A percentile compares a stretch with the other conserved stretches of the same genome.
phyloP scores from a whole-genome alignment of 1,139 yeast species.

The Pneumocystis sp. region DNA sequence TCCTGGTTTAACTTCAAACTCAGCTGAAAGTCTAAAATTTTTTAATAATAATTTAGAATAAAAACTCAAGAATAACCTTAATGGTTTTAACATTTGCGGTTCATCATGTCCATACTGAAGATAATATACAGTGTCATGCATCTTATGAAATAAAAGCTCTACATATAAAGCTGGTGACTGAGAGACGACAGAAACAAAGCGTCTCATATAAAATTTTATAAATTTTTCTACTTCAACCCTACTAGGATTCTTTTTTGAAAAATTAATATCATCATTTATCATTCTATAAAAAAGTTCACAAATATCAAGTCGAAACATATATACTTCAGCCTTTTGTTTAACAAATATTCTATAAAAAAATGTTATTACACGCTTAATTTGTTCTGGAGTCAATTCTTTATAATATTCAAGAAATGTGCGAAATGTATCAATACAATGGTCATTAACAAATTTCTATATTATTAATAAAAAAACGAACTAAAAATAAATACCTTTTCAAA shows the following conservation, averaged over 20 bases:
- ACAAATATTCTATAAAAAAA: slow-evolving; percentile 64
- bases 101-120: slow-evolving; percentile 44
- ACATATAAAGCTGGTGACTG: slow-evolving; percentile 44
- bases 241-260: slow-evolving; percentile 28
- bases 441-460: slow-evolving; percentile 26
- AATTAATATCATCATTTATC: slow-evolving; percentile 23
- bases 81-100: slow-evolving; percentile 2
- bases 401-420: slow-evolving; percentile 39
- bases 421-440: slow-evolving; percentile 35
- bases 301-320: slow-evolving; percentile 61
- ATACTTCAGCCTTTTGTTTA: slow-evolving; percentile 43
- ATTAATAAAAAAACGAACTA: background rate
- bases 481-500: slow-evolving; percentile 22
- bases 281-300: slow-evolving; percentile 40
- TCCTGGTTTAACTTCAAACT: slow-evolving; percentile 10
- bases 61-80: background rate
- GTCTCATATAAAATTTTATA: slow-evolving; percentile 50
- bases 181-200: slow-evolving; percentile 37
- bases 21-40: slow-evolving; percentile 7
- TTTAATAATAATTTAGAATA: background rate
- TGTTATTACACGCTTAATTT: slow-evolving; percentile 48
- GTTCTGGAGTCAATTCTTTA: slow-evolving; percentile 45
- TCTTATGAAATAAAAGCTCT: slow-evolving; percentile 54
- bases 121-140: slow-evolving; percentile 34
- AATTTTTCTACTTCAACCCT: slow-evolving; percentile 53